These are phyloP conservation scores for Sphagnurus paluster DNA, from an alignment of 1,284 basidiomycete species.

Conservation along the genomic window DNA sequence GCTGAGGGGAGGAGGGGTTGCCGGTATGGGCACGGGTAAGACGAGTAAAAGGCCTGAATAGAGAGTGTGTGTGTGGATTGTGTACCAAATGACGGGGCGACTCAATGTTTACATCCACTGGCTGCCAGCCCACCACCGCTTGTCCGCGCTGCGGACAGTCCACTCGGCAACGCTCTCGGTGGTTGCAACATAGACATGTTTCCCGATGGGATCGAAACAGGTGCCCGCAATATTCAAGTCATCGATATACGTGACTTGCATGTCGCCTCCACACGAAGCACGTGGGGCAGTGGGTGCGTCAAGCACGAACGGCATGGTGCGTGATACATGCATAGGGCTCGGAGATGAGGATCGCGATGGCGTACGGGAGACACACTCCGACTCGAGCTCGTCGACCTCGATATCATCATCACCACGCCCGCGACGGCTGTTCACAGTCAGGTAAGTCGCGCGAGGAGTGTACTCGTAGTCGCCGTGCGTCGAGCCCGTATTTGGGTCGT, in stretches of 20 bases:
- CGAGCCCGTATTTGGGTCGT: conserved; percentile 33
- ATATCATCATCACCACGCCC: conserved; percentile 14
- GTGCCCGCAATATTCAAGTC: conserved; percentile 70
- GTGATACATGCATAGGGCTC: conserved; percentile 10
- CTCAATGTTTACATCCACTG: conserved; percentile 29
- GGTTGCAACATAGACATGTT: conserved; percentile 67
- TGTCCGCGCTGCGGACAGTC: conserved; percentile 58
- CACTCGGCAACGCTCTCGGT: conserved; percentile 65
- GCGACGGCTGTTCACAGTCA: conserved; percentile 11
- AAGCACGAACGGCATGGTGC: not conserved
- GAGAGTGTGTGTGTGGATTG: not conserved
- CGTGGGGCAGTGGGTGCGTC: conserved; percentile 5
- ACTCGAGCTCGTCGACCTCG: conserved; percentile 28
- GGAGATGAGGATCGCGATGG: conserved; percentile 29
- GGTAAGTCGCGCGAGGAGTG: conserved; percentile 13
- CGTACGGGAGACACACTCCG: conserved; percentile 27
- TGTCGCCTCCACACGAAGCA: conserved; percentile 1
- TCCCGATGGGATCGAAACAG: conserved; percentile 73
- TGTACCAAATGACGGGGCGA: not conserved
- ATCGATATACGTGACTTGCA: conserved; percentile 27
- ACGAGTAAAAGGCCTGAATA: not conserved
- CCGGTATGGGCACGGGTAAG: not conserved
- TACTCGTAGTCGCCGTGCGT: conserved; percentile 32
- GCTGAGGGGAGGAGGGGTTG: not conserved
- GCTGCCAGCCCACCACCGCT: conserved; percentile 56